Percentiles rank a stretch among this genome's conserved stretches.
Conservation (phyloP, 768 basidiomycete species). For the Lactifluus rugatus region DNA sequence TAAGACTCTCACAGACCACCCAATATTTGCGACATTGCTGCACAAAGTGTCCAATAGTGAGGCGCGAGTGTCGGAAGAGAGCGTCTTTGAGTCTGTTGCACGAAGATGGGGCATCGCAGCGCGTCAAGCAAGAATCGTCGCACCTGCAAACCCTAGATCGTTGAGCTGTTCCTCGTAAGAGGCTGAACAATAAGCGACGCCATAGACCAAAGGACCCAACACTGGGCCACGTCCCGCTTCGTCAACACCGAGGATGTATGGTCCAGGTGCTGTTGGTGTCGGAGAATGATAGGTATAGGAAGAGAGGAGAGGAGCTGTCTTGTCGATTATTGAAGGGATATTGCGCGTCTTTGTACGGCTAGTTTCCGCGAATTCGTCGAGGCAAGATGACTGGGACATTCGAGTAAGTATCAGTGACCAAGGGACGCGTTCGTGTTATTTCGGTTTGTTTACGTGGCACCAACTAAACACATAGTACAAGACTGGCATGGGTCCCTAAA, state of each 20-base stretch:
- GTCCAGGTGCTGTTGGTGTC: constrained; percentile 55
- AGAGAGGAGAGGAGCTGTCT: constrained; percentile 46
- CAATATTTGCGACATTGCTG: constrained; percentile 61
- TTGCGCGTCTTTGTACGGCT: not conserved
- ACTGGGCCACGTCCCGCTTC: constrained; percentile 97
- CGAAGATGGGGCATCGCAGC: not conserved
- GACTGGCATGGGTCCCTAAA: not conserved
- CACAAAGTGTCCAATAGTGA: constrained; percentile 56
- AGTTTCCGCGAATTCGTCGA: not conserved
- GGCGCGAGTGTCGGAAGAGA: constrained; percentile 63
- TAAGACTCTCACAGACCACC: constrained; percentile 69
- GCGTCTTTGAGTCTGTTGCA: constrained; percentile 77
- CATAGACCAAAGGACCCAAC: constrained; percentile 92
- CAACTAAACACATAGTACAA: not conserved
- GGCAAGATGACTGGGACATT: constrained; percentile 5
- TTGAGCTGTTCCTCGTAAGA: constrained; percentile 68
- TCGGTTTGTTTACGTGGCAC: constrained; percentile 6
- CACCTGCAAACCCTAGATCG: constrained; percentile 84
- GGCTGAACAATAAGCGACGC: constrained; percentile 84
- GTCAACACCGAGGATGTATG: constrained; percentile 96
- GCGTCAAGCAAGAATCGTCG: constrained; percentile 7
- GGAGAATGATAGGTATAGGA: constrained; percentile 77
- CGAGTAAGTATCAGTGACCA: not conserved
- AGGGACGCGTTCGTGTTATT: constrained; percentile 18
- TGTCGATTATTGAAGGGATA: constrained; percentile 51